Evolutionary conservation across 495 filamentous ascomycete species (phyloP).

Genomic region (Xylaria intraflava): DNA sequence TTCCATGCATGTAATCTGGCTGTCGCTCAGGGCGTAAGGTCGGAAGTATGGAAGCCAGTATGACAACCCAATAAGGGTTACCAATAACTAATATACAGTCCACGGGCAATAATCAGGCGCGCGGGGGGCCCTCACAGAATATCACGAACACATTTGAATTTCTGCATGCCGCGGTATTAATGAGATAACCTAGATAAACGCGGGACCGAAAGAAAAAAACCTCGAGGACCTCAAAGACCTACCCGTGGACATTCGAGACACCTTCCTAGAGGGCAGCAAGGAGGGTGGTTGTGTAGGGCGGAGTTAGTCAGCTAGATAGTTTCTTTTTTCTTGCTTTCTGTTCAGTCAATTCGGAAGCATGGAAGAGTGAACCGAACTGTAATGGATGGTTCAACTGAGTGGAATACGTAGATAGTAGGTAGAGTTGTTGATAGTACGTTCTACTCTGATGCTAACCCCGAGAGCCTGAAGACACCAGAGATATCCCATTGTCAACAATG

Average conservation of each 20-base stretch:
- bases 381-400: no score
- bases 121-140: neutral
- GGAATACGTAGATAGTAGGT: neutral
- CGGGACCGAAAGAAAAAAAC: neutral
- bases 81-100: neutral
- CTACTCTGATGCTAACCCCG: neutral
- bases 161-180: neutral
- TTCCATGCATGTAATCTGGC: conserved; percentile 2
- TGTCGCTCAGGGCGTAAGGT: neutral
- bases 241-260: no score
- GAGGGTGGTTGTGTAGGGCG: no score
- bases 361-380: neutral
- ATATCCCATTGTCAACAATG: neutral
- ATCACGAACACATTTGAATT: neutral
- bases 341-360: no score
- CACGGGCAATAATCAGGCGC: neutral
- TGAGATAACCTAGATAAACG: neutral
- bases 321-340: no score
- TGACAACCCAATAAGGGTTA: neutral
- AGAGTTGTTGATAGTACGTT: neutral
- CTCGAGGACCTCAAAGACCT: neutral
- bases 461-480: neutral
- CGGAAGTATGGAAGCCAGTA: neutral
- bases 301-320: neutral
- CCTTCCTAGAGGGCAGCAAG: no score